Base-by-base conservation (phyloP, 2,329 filamentous ascomycete species). In the Claviceps arundinis region DNA sequence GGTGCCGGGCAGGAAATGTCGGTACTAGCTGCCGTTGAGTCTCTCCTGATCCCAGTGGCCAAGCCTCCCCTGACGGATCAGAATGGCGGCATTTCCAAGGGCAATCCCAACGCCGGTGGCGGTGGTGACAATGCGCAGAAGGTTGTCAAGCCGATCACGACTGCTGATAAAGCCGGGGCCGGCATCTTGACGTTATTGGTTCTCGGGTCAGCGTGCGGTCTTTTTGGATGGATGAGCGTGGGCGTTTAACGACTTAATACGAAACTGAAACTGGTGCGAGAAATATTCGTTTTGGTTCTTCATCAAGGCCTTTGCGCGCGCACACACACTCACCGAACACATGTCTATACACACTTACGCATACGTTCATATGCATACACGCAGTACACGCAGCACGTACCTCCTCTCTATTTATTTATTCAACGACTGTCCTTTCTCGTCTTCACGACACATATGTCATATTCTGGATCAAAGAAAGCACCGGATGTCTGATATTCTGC, bases 1-100 rank as follows among this genome's bases (percentile, higher is more conserved):
- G 77, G 79, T 37, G 76, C 80, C 50, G 78, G 80, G 8, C 77
- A 84, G 63, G 71, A 79, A 59, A 80, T 84, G 71, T 75, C 74
- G 51, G 79, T 75, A 0, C 65, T 82, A 14, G 73, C 74, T 26
- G 73, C 80, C 3, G 72, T 82, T 17, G 73, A 74, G 5, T 73
- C 73, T 1, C 73, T 76, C 4, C 65, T 82, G 45, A 69, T 78
- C 45, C 61, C 65, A 30, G 56, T 63, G 4, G 66, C 68, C 2
- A 63, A 68, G 22, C 56, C 63, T 2, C 73, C 75, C 0, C 64
- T 73, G 16, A 76, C 75, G 0, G 70, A 70, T 2, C 56, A 63
- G 9, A 71, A 69, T 1, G 80, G 78, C 49, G 80, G 80, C 51
- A 80, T 71, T 1, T 74, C 72, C 45, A 60, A 63, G 56, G 72